Evolutionary conservation across 371 early-diverging fungal genomes (phyloP).

Genomic region (Syncephalastrum sp.): DNA sequence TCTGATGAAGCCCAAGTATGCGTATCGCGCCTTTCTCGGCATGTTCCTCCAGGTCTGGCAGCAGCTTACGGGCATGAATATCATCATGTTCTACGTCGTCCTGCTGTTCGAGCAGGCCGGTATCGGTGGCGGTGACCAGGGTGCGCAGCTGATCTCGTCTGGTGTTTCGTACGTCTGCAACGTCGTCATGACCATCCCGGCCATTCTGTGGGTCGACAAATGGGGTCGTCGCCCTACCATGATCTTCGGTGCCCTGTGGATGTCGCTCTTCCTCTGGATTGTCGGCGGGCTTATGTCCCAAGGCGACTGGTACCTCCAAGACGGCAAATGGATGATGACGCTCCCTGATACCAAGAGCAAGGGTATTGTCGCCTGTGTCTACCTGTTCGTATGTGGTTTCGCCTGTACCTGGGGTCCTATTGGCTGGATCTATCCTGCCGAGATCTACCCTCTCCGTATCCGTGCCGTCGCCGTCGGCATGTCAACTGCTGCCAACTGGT

Average conservation of each 20-base stretch:
- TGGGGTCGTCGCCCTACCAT: slow-evolving; percentile 63
- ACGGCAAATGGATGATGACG: slow-evolving; percentile 20
- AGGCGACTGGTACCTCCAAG: slow-evolving; percentile 20
- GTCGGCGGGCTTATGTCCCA: slow-evolving; percentile 39
- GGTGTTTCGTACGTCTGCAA: slow-evolving; percentile 67
- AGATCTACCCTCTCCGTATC: slow-evolving; percentile 74
- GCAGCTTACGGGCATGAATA: slow-evolving; percentile 77
- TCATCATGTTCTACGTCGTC: slow-evolving; percentile 71
- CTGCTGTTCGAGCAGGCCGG: slow-evolving; percentile 65
- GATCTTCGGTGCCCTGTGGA: slow-evolving; percentile 41
- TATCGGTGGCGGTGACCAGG: slow-evolving; percentile 31
- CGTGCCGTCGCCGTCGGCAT: slow-evolving; percentile 78
- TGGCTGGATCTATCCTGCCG: slow-evolving; percentile 90
- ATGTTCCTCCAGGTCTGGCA: slow-evolving; percentile 60
- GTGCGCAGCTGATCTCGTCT: slow-evolving; percentile 56
- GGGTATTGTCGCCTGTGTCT: slow-evolving; percentile 62
- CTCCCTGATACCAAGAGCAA: slow-evolving; percentile 12
- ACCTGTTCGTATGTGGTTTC: slow-evolving; percentile 70
- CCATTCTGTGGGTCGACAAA: slow-evolving; percentile 65
- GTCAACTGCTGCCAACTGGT: slow-evolving; percentile 88
- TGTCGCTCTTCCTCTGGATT: slow-evolving; percentile 29
- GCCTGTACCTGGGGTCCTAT: slow-evolving; percentile 88
- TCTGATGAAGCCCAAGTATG: slow-evolving; percentile 38
- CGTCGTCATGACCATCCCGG: slow-evolving; percentile 67
- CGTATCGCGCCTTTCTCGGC: neutral